These are phyloP conservation scores for Saccharomycopsis lassenensis DNA, from an alignment of 805 yeast genomes.

Conservation along the genomic window DNA sequence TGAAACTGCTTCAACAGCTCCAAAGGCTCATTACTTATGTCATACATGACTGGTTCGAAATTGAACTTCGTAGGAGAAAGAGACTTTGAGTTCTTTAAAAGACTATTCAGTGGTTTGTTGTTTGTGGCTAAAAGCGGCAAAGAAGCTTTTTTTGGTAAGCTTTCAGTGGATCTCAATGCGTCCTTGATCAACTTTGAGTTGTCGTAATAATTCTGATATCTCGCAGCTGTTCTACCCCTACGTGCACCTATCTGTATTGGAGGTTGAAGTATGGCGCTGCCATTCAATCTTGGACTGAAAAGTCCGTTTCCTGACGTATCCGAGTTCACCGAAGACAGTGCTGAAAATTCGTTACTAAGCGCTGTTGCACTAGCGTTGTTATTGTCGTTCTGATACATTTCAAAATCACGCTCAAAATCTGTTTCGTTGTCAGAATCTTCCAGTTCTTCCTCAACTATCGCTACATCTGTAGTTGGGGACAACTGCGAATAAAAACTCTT, in stretches of 20 bases:
- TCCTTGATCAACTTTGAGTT: constrained; percentile 33
- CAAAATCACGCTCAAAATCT: constrained; percentile 16
- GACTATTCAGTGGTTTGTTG: too few species aligned
- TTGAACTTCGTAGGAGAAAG: constrained; percentile 16
- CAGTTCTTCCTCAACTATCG: constrained; percentile 26
- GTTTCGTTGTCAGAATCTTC: constrained; percentile 17
- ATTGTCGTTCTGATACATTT: constrained; percentile 15
- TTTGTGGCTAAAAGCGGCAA: constrained; percentile 1
- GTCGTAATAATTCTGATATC: constrained; percentile 39
- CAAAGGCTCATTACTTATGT: constrained; percentile 11
- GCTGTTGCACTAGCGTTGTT: constrained; percentile 18
- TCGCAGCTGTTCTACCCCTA: constrained; percentile 31
- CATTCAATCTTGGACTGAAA: constrained; percentile 10
- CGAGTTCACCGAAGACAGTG: constrained; percentile 9
- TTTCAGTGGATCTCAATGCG: constrained; percentile 33
- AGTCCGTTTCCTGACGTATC: constrained; percentile 5
- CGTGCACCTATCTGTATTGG: constrained; percentile 15
- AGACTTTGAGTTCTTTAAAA: constrained; percentile 6
- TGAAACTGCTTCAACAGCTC: constrained; percentile 9
- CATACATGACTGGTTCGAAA: constrained; percentile 17
- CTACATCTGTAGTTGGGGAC: constrained; percentile 20
- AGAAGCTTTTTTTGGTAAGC: constrained; percentile 17
- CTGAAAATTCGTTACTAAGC: constrained; percentile 9
- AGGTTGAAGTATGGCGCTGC: constrained; percentile 13
- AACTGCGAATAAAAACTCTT: constrained; percentile 11